These are phyloP conservation scores for Rhodotorula paludigena DNA, from an alignment of 768 basidiomycete species.

Conservation along the genomic window DNA sequence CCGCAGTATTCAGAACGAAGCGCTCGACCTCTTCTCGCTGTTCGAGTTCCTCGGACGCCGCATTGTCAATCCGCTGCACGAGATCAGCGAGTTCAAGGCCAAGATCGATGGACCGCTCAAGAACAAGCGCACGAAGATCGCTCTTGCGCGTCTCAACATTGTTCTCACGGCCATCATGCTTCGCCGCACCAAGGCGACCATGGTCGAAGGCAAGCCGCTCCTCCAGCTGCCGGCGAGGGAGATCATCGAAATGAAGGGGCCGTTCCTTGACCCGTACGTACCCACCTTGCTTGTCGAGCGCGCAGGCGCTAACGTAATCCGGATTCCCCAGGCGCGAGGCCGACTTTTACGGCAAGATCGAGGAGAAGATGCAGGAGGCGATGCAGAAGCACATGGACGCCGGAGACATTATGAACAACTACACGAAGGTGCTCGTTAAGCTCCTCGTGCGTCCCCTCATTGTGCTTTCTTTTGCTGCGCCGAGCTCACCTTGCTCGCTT, in stretches of 20 bases:
- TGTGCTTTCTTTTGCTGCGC: not conserved
- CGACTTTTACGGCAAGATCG: conserved; percentile 69
- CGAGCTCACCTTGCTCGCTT: no score
- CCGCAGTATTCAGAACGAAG: conserved; percentile 63
- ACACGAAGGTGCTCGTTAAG: conserved; percentile 48
- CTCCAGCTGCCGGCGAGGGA: conserved; percentile 71
- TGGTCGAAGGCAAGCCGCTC: conserved; percentile 66
- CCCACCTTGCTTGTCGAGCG: not conserved
- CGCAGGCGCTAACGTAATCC: not conserved
- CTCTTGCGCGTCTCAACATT: conserved; percentile 51
- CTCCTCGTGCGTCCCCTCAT: conserved; percentile 32
- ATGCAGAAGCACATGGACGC: conserved; percentile 61
- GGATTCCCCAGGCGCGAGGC: conserved; percentile 54
- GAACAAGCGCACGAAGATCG: conserved; percentile 54
- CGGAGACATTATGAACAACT: conserved; percentile 52
- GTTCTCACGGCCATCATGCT: conserved; percentile 84
- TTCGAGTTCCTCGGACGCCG: conserved; percentile 71
- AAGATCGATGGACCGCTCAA: conserved; percentile 78
- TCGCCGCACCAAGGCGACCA: conserved; percentile 70
- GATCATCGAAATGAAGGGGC: conserved; percentile 67
- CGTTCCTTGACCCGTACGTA: conserved; percentile 57
- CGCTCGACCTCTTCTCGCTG: conserved; percentile 82
- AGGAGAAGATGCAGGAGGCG: conserved; percentile 50
- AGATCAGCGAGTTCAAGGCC: conserved; percentile 71
- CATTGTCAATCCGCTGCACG: conserved; percentile 64